These are phyloP conservation scores for Tolypocladium tropicale DNA, from an alignment of 2,329 filamentous ascomycete genomes.

Conservation along the genomic window DNA sequence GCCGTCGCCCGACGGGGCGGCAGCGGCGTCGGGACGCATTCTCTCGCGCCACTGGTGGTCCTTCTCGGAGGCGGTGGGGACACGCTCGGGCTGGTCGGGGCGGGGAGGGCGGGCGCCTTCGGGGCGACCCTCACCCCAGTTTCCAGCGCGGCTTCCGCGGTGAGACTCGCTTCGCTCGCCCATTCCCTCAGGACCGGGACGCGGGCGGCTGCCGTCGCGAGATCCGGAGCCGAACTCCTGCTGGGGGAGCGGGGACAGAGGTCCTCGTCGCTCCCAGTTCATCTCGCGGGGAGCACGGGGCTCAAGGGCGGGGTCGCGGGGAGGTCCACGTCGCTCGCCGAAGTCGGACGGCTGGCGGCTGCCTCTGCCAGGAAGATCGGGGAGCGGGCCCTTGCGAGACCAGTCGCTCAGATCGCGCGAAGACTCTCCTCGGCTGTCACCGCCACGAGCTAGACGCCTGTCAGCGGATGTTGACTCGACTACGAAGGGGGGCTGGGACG, in stretches of 20 bases:
- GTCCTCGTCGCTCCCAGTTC: conserved; percentile 93
- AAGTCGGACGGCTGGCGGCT: conserved; percentile 39
- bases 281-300: conserved; percentile 59
- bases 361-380: conserved; percentile 53
- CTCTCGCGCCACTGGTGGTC: conserved; percentile 87
- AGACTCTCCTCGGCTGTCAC: conserved; percentile 49
- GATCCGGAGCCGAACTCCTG: conserved; percentile 37
- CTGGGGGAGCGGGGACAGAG: conserved; percentile 61
- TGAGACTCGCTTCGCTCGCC: conserved; percentile 47
- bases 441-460: conserved; percentile 63
- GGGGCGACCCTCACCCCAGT: conserved; percentile 64
- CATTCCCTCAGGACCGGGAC: conserved; percentile 38
- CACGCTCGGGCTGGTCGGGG: conserved; percentile 59
- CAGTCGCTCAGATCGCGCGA: conserved; percentile 78
- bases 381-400: conserved; percentile 85
- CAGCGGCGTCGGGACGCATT: conserved; percentile 73
- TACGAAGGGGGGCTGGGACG: background rate
- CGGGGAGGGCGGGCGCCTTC: conserved; percentile 73
- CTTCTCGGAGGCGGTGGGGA: conserved; percentile 78
- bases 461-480: conserved; percentile 21
- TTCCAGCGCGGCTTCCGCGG: conserved; percentile 59
- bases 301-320: conserved; percentile 50
- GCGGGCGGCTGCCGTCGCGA: conserved; percentile 44
- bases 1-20: conserved; percentile 57
- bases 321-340: conserved; percentile 43